These are phyloP conservation scores for Xylaria digitata DNA, from an alignment of 2,329 filamentous ascomycete genomes.

Conservation along the genomic window DNA sequence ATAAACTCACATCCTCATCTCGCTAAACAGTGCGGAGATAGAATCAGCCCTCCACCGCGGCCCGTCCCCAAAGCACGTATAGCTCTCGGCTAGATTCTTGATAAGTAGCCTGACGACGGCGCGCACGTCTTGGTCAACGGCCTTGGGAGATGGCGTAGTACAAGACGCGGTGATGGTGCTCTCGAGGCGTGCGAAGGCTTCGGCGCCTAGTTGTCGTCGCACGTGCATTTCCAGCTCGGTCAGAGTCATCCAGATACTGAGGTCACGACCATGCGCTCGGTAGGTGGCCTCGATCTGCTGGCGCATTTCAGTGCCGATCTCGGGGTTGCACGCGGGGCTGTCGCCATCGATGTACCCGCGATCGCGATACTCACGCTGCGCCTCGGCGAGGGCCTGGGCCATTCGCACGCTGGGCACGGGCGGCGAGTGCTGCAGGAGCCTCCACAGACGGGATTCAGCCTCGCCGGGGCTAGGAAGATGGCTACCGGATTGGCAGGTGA, in stretches of 20 bases:
- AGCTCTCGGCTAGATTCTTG: conserved; percentile 41
- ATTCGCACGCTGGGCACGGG: conserved; percentile 38
- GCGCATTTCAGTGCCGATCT: conserved; percentile 28
- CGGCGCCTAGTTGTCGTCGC: conserved; percentile 36
- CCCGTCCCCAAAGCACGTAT: conserved; percentile 46
- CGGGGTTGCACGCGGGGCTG: conserved; percentile 27
- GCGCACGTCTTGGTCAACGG: not conserved
- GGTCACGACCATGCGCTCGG: conserved; percentile 33
- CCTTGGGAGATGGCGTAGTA: not conserved
- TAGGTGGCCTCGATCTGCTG: conserved; percentile 36
- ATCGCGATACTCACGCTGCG: conserved; percentile 41
- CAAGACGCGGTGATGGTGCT: conserved; percentile 2
- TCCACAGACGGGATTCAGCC: conserved; percentile 26
- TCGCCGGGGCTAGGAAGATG: conserved; percentile 30
- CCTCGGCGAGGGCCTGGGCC: conserved; percentile 43
- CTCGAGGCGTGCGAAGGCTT: conserved; percentile 38
- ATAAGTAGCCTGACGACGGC: conserved; percentile 35
- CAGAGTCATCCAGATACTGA: conserved; percentile 40
- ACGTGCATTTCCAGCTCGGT: conserved; percentile 41
- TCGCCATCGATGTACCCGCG: conserved; percentile 37
- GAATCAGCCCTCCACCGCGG: conserved; percentile 44
- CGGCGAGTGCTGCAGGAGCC: conserved; percentile 39
- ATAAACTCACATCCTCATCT: conserved; percentile 5
- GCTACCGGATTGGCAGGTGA: conserved; percentile 1
- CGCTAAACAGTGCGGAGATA: conserved; percentile 36